phyloP scores from a whole-genome alignment of 148 eudicot genomes.

The Fagopyrum homotropicum region DNA sequence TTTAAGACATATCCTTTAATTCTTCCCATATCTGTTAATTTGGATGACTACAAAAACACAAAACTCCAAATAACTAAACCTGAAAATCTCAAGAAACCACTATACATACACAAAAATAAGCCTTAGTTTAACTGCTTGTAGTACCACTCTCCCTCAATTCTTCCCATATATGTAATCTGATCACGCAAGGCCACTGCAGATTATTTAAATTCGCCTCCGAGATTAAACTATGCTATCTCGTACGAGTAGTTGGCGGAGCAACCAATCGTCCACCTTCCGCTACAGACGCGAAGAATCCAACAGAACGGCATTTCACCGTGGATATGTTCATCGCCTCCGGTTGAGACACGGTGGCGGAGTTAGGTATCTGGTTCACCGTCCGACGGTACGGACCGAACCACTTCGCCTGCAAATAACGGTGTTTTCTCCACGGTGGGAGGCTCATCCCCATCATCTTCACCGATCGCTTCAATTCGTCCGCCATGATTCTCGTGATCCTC shows the following conservation, averaged over 20 bases:
- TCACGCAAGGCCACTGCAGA: neutral
- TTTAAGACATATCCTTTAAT: too few species aligned
- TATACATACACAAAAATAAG: too few species aligned
- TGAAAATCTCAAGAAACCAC: too few species aligned
- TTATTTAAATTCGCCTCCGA: neutral
- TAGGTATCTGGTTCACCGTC: slow-evolving; percentile 26
- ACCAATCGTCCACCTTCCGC: slow-evolving; percentile 13
- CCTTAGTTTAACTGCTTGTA: neutral
- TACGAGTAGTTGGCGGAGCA: slow-evolving; percentile 6
- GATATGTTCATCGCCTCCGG: slow-evolving; percentile 1
- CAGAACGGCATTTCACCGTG: slow-evolving; percentile 27
- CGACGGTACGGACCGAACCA: slow-evolving; percentile 78
- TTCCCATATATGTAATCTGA: neutral
- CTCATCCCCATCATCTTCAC: slow-evolving; percentile 55
- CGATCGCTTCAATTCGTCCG: slow-evolving; percentile 55
- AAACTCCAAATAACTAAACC: too few species aligned
- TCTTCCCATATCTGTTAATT: too few species aligned
- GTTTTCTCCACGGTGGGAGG: slow-evolving; percentile 84
- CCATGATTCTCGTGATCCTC: slow-evolving; percentile 39
- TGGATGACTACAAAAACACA: too few species aligned
- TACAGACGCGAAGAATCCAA: slow-evolving; percentile 34
- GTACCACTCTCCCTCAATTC: neutral
- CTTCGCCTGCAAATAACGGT: slow-evolving; percentile 76
- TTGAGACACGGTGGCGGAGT: neutral
- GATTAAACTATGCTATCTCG: neutral